Base-by-base conservation (phyloP, 1,139 yeast genomes). In the Lodderomyces beijingensis region DNA sequence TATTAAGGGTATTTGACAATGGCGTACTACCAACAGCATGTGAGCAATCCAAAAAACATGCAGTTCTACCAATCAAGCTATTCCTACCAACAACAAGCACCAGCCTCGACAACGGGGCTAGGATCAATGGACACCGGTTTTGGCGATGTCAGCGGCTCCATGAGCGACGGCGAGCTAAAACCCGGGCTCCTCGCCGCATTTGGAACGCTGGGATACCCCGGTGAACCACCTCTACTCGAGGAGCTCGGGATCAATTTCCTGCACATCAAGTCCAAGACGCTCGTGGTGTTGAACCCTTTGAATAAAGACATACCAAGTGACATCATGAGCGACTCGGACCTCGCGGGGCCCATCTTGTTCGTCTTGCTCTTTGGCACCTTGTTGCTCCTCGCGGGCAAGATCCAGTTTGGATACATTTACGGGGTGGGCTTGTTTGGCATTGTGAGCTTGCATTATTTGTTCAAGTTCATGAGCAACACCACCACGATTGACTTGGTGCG, bases 391-490 rank as follows among this genome's bases (percentile, higher is more conserved):
- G 75, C 95, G 1, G 98, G 99, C 10, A 91, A 89, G 53, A 87
- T 89, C 13, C 97, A 91, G 55, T 91, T 91, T 55, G 97, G 98
- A 3, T 93, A 93, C 57, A 86, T 91, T 35, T 91, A 91, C 51
- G 98, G 98, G 17, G 95, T 91, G 28, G 98, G 96, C 1, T 63
- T 93, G 32, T 79, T 89, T 46, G 99, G 99, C 10, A 84, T 95
- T 2, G 53, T 87, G 12, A 78, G 95, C 26, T 74, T 88, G 46
- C 96, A 89, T 57, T 76, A 76, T 45, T 68, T 93, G 40, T 81
- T 93, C 55, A 87, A 84, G 55, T 68, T 88, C 43, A 91, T 91
- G 99, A 78, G 89, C 44, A 57, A 55, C 34, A 72, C 66, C 15
- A 45, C 50, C 23, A 66, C 74, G 33, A 72, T 85, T 36, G 93